Conservation (phyloP, 2,329 filamentous ascomycete genomes). For the Purpureocillium takamizusanense region DNA sequence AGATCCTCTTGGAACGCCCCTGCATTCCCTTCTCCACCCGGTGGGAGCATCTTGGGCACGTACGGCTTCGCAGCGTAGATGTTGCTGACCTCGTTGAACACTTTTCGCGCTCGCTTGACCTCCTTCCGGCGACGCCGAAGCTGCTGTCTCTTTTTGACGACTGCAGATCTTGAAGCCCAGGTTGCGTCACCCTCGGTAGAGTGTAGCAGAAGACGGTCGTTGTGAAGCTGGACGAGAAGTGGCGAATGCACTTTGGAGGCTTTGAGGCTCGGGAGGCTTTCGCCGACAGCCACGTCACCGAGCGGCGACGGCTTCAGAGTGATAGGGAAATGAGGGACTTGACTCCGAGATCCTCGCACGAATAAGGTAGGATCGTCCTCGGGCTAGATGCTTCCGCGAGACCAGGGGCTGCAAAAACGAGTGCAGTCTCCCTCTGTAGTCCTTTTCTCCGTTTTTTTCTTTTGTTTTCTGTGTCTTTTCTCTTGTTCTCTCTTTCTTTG, state of each 20-base stretch:
- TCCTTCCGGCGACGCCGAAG: constrained; percentile 23
- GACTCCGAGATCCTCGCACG: not conserved
- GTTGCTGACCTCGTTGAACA: constrained; percentile 31
- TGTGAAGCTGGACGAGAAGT: constrained; percentile 53
- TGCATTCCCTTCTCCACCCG: constrained; percentile 21
- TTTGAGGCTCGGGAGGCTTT: constrained; percentile 1
- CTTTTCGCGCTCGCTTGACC: constrained; percentile 24
- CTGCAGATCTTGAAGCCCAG: constrained; percentile 12
- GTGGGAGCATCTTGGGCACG: constrained; percentile 36
- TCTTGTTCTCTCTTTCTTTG: not conserved
- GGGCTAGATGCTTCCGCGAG: not conserved
- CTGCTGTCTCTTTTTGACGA: constrained; percentile 23
- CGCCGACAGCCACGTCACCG: not conserved
- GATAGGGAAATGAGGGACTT: not conserved
- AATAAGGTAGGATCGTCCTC: not conserved
- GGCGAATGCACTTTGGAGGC: constrained; percentile 63
- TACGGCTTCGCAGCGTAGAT: constrained; percentile 34
- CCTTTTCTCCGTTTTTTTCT: not conserved
- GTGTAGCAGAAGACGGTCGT: constrained; percentile 29
- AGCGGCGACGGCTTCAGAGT: not conserved
- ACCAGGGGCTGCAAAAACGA: no score
- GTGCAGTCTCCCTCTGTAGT: not conserved
- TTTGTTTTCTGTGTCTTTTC: constrained; percentile 2
- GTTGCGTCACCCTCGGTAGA: constrained; percentile 9
- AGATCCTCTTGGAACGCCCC: constrained; percentile 68